These are phyloP conservation scores for Grigorovia jiainica DNA, from an alignment of 805 yeast species.

Conservation along the genomic window DNA sequence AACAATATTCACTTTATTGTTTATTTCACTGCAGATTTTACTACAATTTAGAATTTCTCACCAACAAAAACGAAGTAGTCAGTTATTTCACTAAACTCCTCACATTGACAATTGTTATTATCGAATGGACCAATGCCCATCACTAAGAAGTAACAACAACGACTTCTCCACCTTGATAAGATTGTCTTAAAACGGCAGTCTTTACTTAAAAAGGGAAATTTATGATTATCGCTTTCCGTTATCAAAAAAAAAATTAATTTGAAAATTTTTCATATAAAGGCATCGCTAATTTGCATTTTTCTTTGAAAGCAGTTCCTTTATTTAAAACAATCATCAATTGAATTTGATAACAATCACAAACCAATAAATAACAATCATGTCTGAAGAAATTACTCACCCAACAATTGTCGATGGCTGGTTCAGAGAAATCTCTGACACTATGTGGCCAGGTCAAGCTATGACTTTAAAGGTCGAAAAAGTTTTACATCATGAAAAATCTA, in stretches of 20 bases:
- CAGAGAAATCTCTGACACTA: conserved; percentile 85
- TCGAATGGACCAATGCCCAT: not conserved
- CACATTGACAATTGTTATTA: not conserved
- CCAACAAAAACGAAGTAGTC: too few relatives aligned
- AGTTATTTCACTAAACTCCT: too few relatives aligned
- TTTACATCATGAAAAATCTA: conserved; percentile 73
- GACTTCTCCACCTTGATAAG: not conserved
- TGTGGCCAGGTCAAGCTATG: conserved; percentile 99
- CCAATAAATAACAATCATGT: conserved; percentile 11
- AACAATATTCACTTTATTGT: too few relatives aligned
- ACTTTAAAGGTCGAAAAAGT: conserved; percentile 79
- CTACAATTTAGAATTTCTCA: too few relatives aligned
- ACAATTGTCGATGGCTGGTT: conserved; percentile 78
- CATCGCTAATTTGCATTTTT: too few relatives aligned
- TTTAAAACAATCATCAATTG: not conserved
- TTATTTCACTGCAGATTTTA: too few relatives aligned
- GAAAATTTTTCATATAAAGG: not conserved
- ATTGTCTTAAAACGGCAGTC: not conserved
- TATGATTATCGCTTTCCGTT: not conserved
- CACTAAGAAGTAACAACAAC: too few relatives aligned
- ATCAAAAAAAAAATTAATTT: not conserved
- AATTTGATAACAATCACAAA: not conserved
- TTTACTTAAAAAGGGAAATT: not conserved
- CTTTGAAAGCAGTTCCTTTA: too few relatives aligned
- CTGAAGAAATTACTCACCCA: conserved; percentile 34